Percentiles rank a stretch among this genome's conserved stretches.
These are phyloP conservation scores for Purpureocillium lavendulum DNA, from an alignment of 2,329 filamentous ascomycete genomes.

Conservation along the genomic window DNA sequence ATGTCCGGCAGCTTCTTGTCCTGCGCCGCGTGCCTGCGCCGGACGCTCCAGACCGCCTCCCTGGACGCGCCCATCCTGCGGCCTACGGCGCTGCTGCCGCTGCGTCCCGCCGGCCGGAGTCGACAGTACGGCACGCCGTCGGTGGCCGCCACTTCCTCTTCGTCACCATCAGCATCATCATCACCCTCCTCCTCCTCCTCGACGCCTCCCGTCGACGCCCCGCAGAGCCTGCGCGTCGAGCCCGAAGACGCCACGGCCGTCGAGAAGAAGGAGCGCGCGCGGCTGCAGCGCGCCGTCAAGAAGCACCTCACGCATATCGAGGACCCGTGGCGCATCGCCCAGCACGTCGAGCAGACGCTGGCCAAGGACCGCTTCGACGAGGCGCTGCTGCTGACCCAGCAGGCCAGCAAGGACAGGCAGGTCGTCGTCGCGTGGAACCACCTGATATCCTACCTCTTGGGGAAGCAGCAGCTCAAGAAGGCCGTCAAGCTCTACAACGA, in stretches of 20 bases:
- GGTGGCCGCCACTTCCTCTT: no score
- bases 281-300: conserved; percentile 29
- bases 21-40: conserved; percentile 18
- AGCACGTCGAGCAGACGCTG: conserved; percentile 57
- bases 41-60: conserved; percentile 12
- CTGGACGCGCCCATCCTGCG: not conserved
- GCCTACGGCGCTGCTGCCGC: not conserved
- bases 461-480: conserved; percentile 46
- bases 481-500: conserved; percentile 87
- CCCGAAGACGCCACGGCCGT: not conserved
- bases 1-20: conserved; percentile 19
- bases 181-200: no score
- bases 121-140: not conserved
- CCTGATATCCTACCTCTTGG: conserved; percentile 64
- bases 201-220: no score
- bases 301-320: conserved; percentile 54
- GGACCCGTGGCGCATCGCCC: conserved; percentile 66
- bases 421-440: conserved; percentile 83
- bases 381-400: conserved; percentile 59
- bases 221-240: not conserved
- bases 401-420: conserved; percentile 55
- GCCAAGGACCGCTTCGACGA: conserved; percentile 51
- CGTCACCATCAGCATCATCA: no score
- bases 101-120: not conserved
- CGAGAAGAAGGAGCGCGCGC: no score